These are phyloP conservation scores for Biscogniauxia marginata DNA, from an alignment of 2,329 filamentous ascomycete species.

Conservation along the genomic window DNA sequence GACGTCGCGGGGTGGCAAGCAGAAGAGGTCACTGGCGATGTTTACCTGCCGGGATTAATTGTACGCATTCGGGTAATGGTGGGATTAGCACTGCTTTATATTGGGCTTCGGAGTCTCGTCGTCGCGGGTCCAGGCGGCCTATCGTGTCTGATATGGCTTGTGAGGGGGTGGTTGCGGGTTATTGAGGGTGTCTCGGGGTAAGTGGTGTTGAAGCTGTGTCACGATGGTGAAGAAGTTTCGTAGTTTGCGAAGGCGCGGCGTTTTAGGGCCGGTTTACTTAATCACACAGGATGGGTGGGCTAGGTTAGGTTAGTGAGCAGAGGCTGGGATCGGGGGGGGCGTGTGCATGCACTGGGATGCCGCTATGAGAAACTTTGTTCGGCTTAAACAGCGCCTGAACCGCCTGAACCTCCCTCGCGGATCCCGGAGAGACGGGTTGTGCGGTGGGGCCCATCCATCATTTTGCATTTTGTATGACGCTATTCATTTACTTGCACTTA, in stretches of 20 bases:
- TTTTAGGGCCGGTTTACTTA: conserved; percentile 30
- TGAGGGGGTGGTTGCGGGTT: background rate
- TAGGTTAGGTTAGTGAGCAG: background rate
- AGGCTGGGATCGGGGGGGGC: background rate
- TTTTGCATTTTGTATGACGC: background rate
- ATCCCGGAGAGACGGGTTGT: background rate
- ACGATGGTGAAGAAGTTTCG: conserved; percentile 32
- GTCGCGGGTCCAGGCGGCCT: background rate
- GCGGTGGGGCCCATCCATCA: background rate
- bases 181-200: conserved; percentile 1
- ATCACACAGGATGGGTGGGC: conserved; percentile 7
- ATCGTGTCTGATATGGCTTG: background rate
- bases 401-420: background rate
- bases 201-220: conserved; percentile 13
- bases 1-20: conserved; percentile 1
- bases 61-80: conserved; percentile 17
- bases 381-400: background rate
- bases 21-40: background rate
- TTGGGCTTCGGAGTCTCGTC: background rate
- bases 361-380: background rate
- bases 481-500: background rate
- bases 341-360: background rate
- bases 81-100: background rate
- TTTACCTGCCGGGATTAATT: conserved; percentile 16
- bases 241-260: conserved; percentile 27